phyloP scores from a whole-genome alignment of 176 grass and related monocot species.

The Oryza australiensis region DNA sequence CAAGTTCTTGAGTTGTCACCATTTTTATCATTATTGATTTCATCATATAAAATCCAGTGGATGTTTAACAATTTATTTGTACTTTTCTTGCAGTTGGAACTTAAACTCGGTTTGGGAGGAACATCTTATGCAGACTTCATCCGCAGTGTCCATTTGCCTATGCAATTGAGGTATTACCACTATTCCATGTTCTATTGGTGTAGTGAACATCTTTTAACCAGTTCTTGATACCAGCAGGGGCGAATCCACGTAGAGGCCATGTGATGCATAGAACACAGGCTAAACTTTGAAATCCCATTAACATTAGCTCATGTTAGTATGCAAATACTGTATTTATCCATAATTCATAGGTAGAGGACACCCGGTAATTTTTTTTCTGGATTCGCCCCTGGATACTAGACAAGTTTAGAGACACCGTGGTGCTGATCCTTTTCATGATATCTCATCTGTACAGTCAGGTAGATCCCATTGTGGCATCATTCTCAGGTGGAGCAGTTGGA shows the following conservation, averaged over 20 bases:
- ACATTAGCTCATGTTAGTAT: too few species aligned
- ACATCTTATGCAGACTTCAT: constrained; percentile 97
- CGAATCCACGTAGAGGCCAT: too few species aligned
- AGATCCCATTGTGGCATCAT: constrained; percentile 97
- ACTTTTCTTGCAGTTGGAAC: constrained; percentile 74
- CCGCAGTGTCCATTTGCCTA: constrained; percentile 78
- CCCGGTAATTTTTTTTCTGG: too few species aligned
- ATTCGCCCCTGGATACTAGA: too few species aligned
- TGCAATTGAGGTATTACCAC: constrained; percentile 87
- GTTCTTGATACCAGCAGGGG: neutral
- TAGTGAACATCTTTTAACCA: neutral
- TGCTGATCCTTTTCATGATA: constrained; percentile 32
- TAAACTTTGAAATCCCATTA: too few species aligned
- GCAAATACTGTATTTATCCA: too few species aligned
- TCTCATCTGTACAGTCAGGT: constrained; percentile 63
- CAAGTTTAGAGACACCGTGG: neutral
- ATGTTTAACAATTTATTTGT: constrained; percentile 20
- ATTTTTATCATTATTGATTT: constrained; percentile 4
- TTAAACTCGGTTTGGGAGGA: constrained; percentile 92
- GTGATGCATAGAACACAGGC: too few species aligned
- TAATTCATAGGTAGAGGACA: too few species aligned
- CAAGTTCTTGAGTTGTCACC: constrained; percentile 18
- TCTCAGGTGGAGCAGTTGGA: constrained; percentile 96
- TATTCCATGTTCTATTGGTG: constrained; percentile 21
- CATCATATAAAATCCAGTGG: neutral